Conservation (phyloP, 345 rosid species). For the Conringia planisiliqua region DNA sequence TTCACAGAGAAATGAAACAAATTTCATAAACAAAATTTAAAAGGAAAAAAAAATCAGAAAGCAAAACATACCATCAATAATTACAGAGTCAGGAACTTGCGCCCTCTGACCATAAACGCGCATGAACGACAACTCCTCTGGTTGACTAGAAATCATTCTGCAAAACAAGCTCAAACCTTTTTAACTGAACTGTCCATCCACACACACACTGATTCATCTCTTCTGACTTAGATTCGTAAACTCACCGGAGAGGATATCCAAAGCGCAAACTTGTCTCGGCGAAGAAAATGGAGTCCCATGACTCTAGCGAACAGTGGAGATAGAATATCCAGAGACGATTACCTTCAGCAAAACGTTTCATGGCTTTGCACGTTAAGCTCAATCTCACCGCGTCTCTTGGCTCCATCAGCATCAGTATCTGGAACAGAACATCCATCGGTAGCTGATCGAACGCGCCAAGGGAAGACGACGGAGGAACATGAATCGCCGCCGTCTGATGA, state of each 20-base stretch:
- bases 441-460: conserved; percentile 57
- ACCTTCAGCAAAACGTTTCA: conserved; percentile 48
- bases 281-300: conserved; percentile 64
- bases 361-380: conserved; percentile 43
- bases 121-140: conserved; percentile 58
- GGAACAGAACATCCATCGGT: conserved; percentile 60
- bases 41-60: not conserved
- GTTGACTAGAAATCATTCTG: conserved; percentile 31
- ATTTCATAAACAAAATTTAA: not conserved
- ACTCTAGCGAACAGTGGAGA: conserved; percentile 43
- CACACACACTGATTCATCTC: not conserved
- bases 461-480: conserved; percentile 29
- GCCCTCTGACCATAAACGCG: conserved; percentile 59
- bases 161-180: not conserved
- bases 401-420: conserved; percentile 53
- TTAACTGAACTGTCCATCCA: not conserved
- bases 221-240: not conserved
- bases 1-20: not conserved
- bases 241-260: conserved; percentile 71
- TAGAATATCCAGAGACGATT: conserved; percentile 70
- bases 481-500: not conserved
- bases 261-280: conserved; percentile 57
- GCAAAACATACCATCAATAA: conserved; percentile 69
- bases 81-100: conserved; percentile 62
- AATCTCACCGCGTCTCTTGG: conserved; percentile 62